Base-by-base conservation (phyloP, 805 yeast genomes). In the Yarrowia sp. region DNA sequence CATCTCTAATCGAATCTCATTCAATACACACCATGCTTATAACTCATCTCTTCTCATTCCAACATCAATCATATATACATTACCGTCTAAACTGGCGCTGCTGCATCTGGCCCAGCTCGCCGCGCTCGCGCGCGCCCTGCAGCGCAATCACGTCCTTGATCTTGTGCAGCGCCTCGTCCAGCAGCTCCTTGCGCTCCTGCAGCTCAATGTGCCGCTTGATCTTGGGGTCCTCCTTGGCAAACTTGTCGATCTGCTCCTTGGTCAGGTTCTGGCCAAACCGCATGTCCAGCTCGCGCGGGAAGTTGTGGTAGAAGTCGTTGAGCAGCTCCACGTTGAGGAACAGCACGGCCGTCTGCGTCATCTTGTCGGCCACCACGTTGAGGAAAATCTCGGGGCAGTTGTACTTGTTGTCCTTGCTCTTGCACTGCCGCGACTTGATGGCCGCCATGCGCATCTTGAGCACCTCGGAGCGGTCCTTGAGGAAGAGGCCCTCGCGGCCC, bases 221-320 rank as follows among this genome's bases (percentile, higher is more conserved):
- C 74, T 86, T 88, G 19, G 97, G 94, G 74, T 94, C 97, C 74
- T 94, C 97, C 68, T 90, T 90, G 0, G 99, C 99, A 76, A 93
- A 90, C 64, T 76, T 75, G 69, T 92, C 97, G 56, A 94, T 80
- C 70, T 92, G 96, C 61, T 90, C 96, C 56, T 80, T 80, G 8
- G 83, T 77, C 69, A 94, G 76, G 41, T 80, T 79, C 64, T 79
- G 78, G 53, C 86, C 85, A 62, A 94, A 80, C 66, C 84, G 84
- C 58, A 79, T 78, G 72, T 94, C 99, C 65, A 94, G 79, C 73
- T 91, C 97, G 63, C 98, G 81, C 2, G 99, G 98, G 74, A 94
- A 93, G 68, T 91, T 90, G 73, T 96, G 94, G 72, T 93, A 96
- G 71, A 94, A 94, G 74, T 96, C 99, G 67, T 96, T 88, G 65